A percentile compares a stretch with the other conserved stretches of the same genome.
phyloP scores from a whole-genome alignment of 2,329 filamentous ascomycete species.

The Fusarium tuaranense region DNA sequence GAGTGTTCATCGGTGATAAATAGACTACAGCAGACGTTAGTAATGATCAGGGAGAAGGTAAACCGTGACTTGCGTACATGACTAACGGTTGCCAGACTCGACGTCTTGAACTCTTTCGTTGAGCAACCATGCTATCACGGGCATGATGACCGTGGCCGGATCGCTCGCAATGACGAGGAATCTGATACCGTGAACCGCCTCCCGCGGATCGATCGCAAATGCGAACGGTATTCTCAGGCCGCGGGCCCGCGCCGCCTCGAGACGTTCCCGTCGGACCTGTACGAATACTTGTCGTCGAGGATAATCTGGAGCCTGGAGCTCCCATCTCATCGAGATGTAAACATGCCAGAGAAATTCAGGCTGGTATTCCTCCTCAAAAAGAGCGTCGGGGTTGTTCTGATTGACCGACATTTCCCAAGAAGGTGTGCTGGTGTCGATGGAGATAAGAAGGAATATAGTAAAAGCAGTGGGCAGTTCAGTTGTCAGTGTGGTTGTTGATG shows the following conservation, averaged over 20 bases:
- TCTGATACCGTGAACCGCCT: background rate
- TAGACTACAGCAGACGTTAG: background rate
- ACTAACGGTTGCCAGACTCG: background rate
- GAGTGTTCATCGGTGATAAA: background rate
- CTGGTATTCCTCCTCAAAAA: background rate
- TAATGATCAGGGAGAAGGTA: background rate
- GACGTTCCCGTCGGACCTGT: rapidly evolving
- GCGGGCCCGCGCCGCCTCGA: background rate
- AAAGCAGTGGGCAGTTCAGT: background rate
- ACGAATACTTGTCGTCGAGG: background rate
- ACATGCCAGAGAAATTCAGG: background rate
- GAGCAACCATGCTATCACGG: background rate
- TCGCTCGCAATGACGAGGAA: background rate
- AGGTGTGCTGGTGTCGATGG: background rate
- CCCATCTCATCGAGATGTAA: background rate
- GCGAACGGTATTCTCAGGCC: background rate
- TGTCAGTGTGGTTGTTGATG: background rate
- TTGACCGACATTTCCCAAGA: background rate
- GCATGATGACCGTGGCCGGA: background rate
- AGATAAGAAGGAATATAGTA: background rate
- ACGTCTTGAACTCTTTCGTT: background rate
- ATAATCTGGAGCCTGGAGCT: background rate
- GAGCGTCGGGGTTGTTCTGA: too few species aligned
- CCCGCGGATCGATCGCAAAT: background rate
- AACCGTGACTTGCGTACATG: background rate